Percentiles rank a stretch among this genome's conserved stretches.
These are phyloP conservation scores for Kodamaea ohmeri DNA, from an alignment of 1,139 yeast genomes.

Conservation along the genomic window DNA sequence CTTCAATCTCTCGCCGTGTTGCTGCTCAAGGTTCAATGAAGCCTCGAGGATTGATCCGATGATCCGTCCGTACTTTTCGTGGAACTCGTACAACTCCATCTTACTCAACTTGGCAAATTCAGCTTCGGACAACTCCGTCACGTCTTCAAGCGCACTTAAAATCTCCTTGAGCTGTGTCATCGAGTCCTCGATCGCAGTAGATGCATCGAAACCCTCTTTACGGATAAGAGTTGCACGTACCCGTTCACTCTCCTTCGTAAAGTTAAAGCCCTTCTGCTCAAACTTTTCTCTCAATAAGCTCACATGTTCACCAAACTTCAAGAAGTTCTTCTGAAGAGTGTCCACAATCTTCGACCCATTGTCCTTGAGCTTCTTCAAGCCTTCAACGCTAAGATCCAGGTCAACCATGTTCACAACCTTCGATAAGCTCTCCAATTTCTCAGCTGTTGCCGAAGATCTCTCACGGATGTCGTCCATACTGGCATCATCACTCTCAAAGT, in stretches of 20 bases:
- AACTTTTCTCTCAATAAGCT: constrained; percentile 39
- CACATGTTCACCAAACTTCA: constrained; percentile 46
- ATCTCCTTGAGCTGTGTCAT: constrained; percentile 36
- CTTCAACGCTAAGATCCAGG: constrained; percentile 34
- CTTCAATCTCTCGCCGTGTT: constrained; percentile 41
- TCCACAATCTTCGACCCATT: constrained; percentile 40
- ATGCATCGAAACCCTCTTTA: constrained; percentile 22
- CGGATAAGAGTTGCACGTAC: constrained; percentile 22
- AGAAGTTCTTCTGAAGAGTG: constrained; percentile 43
- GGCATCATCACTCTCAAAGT: constrained; percentile 64
- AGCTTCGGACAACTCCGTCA: constrained; percentile 24
- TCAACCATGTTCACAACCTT: constrained; percentile 24
- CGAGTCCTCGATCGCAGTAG: constrained; percentile 25
- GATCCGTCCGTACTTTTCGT: constrained; percentile 24
- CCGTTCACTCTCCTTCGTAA: constrained; percentile 48
- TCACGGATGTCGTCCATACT: constrained; percentile 37
- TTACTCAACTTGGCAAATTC: constrained; percentile 21
- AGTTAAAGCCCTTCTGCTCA: constrained; percentile 44
- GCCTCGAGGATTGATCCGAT: constrained; percentile 36
- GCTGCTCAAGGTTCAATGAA: constrained; percentile 31
- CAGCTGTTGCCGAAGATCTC: constrained; percentile 23
- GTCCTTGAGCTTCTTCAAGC: constrained; percentile 39
- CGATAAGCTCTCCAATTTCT: constrained; percentile 23
- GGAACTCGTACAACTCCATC: constrained; percentile 10
- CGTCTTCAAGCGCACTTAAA: constrained; percentile 20